Conservation (phyloP, 805 yeast species). For the Candida nonsorbophila region DNA sequence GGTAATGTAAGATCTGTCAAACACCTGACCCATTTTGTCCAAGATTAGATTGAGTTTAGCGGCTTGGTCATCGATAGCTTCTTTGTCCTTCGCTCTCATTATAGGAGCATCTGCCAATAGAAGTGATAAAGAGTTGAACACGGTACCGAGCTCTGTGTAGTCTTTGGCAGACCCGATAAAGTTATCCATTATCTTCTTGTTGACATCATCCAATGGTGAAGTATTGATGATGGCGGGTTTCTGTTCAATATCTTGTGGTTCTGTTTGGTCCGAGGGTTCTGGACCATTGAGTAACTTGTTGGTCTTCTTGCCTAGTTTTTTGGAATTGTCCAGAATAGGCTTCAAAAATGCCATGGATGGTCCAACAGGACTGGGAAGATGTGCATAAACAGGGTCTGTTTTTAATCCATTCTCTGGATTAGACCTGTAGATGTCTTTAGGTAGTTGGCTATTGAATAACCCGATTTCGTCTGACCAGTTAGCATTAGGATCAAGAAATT, state of each 20-base stretch:
- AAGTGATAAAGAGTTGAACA: constrained; percentile 49
- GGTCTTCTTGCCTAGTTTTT: constrained; percentile 19
- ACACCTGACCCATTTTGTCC: constrained; percentile 82
- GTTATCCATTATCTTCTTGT: constrained; percentile 49
- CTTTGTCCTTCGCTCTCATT: constrained; percentile 15
- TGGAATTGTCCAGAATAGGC: constrained; percentile 14
- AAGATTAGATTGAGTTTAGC: constrained; percentile 32
- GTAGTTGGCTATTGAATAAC: constrained; percentile 32
- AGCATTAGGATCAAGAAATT: constrained; percentile 81
- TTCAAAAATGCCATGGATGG: constrained; percentile 27
- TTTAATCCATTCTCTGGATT: constrained; percentile 41
- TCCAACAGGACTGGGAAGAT: constrained; percentile 28
- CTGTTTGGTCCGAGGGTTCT: neutral
- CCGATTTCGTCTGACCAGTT: constrained; percentile 69
- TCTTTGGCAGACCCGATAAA: constrained; percentile 58
- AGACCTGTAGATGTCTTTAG: constrained; percentile 35
- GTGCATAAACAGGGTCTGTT: constrained; percentile 27
- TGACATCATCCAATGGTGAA: constrained; percentile 51
- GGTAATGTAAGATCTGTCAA: constrained; percentile 62
- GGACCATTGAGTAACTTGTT: constrained; percentile 11
- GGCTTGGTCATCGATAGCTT: constrained; percentile 20
- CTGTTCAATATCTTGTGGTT: constrained; percentile 1
- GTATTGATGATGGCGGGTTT: constrained; percentile 15
- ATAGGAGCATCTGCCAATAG: constrained; percentile 31
- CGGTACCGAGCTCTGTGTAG: constrained; percentile 68